Base-by-base conservation (phyloP, 441 rosid species). In the Erodium moschatum region DNA sequence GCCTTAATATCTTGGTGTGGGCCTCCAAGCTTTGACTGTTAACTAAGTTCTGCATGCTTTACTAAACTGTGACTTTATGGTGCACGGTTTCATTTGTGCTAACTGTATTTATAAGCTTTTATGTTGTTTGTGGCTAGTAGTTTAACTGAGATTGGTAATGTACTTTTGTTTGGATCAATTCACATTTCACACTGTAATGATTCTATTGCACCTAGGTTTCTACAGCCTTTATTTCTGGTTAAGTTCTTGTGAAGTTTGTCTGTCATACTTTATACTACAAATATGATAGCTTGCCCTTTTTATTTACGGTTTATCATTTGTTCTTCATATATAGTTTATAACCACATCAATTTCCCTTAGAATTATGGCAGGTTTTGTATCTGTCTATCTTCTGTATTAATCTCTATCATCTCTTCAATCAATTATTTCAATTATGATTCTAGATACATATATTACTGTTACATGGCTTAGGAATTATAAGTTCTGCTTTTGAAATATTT, bases 81-180 rank as follows among this genome's bases (percentile, higher is more conserved):
- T 62, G 65, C 27, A 62, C 19, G 62, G 6, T 18, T 62, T 62
- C 15, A 24, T 24, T 62, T 62, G 65, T 24, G 38, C 18, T 24
- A 5, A 12, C 13, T 24, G 65, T 18, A 62, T 62, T 62, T 27
- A 62, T 12, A 62, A 24, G 5, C 7, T 61, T 12, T 21, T 61
- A 61, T 24, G 64, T 61, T 61, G 29, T 61, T 61, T 61, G 12
- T 58, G 64, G 64, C 15, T 24, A 8, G n/a, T 61, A 54, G 61
- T 54, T 54, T 16, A 54, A 54, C 20, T 54, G 35, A 24, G 15
- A 5, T 21, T 61, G 35, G 35, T 24, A 61, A 60, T 9, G 44
- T 40, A 40, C 10, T 40, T 40, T 40, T 60, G 4, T 61, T 21
- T 61, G 13, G 13, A 10, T 61, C 4, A 20, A 10, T 61, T 21